phyloP scores from a whole-genome alignment of 345 rosid genomes.

The Viola odorata region DNA sequence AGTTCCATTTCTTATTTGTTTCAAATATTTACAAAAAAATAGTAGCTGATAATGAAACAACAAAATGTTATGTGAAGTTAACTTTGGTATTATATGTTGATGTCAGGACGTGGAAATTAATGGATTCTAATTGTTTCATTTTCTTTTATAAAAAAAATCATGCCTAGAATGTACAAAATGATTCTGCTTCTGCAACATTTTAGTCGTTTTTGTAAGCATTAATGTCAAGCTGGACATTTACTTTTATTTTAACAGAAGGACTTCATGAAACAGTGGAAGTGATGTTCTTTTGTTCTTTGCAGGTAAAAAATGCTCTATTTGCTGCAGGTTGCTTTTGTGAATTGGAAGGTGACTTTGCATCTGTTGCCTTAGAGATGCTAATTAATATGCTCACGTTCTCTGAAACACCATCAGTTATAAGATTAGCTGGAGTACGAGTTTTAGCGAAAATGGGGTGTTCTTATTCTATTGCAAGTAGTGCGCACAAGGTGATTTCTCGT shows the following conservation, averaged over 20 bases:
- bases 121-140: too few species aligned
- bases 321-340: constrained; percentile 80
- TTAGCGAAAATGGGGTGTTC: constrained; percentile 72
- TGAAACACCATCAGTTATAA: constrained; percentile 32
- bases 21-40: neutral
- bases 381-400: constrained; percentile 46
- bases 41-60: too few species aligned
- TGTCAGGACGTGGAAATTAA: too few species aligned
- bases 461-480: constrained; percentile 46
- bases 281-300: constrained; percentile 25
- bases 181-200: too few species aligned
- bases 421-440: constrained; percentile 61
- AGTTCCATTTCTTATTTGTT: constrained; percentile 8
- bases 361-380: constrained; percentile 71
- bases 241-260: constrained; percentile 16
- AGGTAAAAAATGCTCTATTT: constrained; percentile 77
- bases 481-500: constrained; percentile 54
- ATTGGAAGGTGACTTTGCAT: constrained; percentile 72
- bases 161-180: too few species aligned
- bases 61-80: too few species aligned
- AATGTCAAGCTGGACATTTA: neutral
- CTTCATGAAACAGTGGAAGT: neutral
- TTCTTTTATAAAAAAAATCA: constrained; percentile 16
- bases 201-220: neutral
- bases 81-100: too few species aligned